phyloP scores from a whole-genome alignment of 2,329 filamentous ascomycete genomes.

The Pezicula rhizophila region DNA sequence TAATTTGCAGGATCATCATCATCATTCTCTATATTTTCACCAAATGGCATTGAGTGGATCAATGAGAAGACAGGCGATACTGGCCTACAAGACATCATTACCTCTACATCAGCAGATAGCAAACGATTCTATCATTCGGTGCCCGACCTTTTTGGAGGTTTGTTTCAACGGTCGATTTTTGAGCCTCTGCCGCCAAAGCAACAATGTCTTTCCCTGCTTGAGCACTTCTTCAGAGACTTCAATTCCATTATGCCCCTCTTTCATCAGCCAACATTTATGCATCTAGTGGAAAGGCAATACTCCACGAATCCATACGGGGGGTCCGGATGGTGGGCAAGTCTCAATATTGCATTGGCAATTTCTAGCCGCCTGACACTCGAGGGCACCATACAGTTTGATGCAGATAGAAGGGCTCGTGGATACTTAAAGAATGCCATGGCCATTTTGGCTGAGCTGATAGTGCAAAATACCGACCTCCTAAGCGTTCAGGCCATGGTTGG shows the following conservation, averaged over 20 bases:
- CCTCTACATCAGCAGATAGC: constrained; percentile 79
- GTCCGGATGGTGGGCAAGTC: constrained; percentile 95
- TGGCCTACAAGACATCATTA: constrained; percentile 90
- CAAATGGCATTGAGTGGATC: constrained; percentile 96
- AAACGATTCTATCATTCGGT: constrained; percentile 98
- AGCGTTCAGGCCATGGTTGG: constrained; percentile 91
- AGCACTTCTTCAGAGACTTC: constrained; percentile 97
- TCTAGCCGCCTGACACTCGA: constrained; percentile 87
- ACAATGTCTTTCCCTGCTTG: constrained; percentile 82
- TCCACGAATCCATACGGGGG: constrained; percentile 87
- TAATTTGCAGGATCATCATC: constrained; percentile 74
- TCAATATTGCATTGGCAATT: constrained; percentile 88
- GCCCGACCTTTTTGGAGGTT: constrained; percentile 86
- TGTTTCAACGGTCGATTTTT: constrained; percentile 82
- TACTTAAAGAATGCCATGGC: constrained; percentile 96
- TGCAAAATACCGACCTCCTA: constrained; percentile 91
- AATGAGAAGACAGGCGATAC: constrained; percentile 93
- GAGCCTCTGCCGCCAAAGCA: constrained; percentile 75
- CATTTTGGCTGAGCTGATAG: constrained; percentile 86
- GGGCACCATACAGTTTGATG: constrained; percentile 87
- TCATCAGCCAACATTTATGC: constrained; percentile 97
- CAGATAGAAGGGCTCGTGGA: constrained; percentile 90
- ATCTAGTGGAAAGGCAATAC: constrained; percentile 90
- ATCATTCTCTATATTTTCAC: constrained; percentile 97
- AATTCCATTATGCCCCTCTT: constrained; percentile 98